Evolutionary conservation across 2,329 filamentous ascomycete genomes (phyloP).

Genomic region (Fusarium multiceps): DNA sequence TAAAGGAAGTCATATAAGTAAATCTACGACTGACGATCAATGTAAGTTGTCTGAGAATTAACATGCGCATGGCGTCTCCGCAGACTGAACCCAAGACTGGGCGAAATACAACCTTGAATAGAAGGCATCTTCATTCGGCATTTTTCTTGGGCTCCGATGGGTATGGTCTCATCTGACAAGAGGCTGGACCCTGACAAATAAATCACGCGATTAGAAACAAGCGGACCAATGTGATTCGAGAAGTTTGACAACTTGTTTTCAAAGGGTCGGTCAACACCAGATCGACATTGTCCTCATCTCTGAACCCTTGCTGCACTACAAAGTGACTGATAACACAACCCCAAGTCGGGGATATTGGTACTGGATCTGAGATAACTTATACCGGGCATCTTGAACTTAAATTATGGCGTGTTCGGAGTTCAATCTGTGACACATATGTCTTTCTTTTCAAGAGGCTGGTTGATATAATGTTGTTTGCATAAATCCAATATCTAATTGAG

Average conservation of each 20-base stretch:
- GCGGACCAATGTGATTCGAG: slow-evolving; percentile 13
- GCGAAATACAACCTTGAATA: neutral
- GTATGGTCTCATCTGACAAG: slow-evolving; percentile 6
- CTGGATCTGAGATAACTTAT: neutral
- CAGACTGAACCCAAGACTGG: neutral
- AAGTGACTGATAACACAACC: slow-evolving; percentile 6
- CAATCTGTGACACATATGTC: neutral
- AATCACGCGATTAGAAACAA: slow-evolving; percentile 16
- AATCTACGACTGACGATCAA: neutral
- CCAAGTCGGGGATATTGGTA: neutral
- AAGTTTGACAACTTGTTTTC: slow-evolving; percentile 18
- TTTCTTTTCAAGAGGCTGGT: neutral
- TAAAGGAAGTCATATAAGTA: neutral
- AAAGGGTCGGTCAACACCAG: slow-evolving; percentile 29
- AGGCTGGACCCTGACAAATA: neutral
- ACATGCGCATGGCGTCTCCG: neutral
- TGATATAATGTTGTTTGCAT: neutral
- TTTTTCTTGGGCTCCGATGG: slow-evolving; percentile 1
- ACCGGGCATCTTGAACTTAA: neutral
- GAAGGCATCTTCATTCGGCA: neutral
- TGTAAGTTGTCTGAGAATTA: neutral
- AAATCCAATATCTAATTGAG: neutral
- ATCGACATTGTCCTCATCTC: slow-evolving; percentile 32
- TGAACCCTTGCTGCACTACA: slow-evolving; percentile 17
- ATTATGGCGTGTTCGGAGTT: too few species aligned